Evolutionary conservation across 2,329 filamentous ascomycete genomes (phyloP).

Genomic region (Plectosphaerella plurivora): DNA sequence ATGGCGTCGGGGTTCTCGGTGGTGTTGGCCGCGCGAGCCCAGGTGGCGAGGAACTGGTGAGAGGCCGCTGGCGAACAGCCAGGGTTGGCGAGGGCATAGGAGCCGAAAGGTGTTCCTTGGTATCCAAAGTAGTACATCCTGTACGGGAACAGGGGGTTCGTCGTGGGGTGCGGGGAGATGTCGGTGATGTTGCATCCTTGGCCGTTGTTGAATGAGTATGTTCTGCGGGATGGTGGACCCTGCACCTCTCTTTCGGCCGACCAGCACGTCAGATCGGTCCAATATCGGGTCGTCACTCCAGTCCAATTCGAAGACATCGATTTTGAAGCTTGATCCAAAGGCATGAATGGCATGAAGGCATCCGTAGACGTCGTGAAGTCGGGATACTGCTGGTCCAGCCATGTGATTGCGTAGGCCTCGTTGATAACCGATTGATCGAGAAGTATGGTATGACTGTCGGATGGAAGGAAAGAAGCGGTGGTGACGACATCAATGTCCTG

Average conservation of each 20-base stretch:
- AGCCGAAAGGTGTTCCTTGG: conserved; percentile 22
- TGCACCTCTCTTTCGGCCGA: conserved; percentile 18
- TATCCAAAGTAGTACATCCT: conserved; percentile 39
- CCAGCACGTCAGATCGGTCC: conserved; percentile 32
- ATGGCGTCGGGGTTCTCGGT: conserved; percentile 1
- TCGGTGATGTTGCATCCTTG: conserved; percentile 27
- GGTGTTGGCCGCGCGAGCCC: conserved; percentile 5
- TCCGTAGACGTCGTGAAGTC: conserved; percentile 37
- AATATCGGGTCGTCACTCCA: conserved; percentile 21
- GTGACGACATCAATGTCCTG: not conserved
- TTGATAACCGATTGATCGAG: conserved; percentile 35
- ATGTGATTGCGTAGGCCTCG: conserved; percentile 37
- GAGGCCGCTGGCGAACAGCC: conserved; percentile 24
- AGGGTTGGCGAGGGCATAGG: conserved; percentile 23
- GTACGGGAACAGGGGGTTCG: conserved; percentile 13
- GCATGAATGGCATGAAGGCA: conserved; percentile 36
- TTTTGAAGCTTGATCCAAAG: not conserved
- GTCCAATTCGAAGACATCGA: conserved; percentile 18
- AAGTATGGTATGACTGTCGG: conserved; percentile 10
- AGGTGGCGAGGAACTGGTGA: conserved; percentile 32
- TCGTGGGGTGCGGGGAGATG: conserved; percentile 5
- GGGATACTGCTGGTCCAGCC: conserved; percentile 39
- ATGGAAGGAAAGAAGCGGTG: conserved; percentile 12
- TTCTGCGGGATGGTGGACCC: not conserved
- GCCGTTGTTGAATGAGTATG: conserved; percentile 28